Evolutionary conservation across 495 filamentous ascomycete genomes (phyloP).

Genomic region (Neurospora discreta): DNA sequence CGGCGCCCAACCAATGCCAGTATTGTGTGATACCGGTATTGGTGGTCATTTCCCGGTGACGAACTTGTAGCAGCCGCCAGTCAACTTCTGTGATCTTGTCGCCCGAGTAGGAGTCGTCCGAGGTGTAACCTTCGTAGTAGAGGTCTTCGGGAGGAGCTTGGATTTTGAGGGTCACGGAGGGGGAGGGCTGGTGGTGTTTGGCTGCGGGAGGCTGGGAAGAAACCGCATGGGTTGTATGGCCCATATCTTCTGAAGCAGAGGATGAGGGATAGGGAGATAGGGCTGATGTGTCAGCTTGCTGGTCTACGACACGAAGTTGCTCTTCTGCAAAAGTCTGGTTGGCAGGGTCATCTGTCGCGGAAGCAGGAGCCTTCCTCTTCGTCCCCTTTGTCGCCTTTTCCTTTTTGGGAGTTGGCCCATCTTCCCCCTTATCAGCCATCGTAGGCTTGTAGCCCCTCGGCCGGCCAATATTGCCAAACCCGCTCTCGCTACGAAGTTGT

Average conservation of each 20-base stretch:
- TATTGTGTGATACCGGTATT: conserved; percentile 36
- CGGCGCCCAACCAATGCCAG: conserved; percentile 31
- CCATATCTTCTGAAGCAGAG: neutral
- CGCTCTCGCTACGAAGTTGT: conserved; percentile 28
- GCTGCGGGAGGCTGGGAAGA: neutral
- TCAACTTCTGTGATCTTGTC: conserved; percentile 29
- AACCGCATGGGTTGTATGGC: neutral
- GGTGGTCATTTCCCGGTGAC: conserved; percentile 26
- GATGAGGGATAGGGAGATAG: neutral
- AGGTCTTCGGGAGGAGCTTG: conserved; percentile 15
- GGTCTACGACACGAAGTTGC: neutral
- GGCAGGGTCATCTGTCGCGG: neutral
- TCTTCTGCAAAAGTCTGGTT: neutral
- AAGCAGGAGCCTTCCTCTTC: conserved; percentile 1
- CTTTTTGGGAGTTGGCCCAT: neutral
- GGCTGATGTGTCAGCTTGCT: neutral
- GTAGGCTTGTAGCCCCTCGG: conserved; percentile 27
- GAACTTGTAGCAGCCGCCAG: conserved; percentile 38
- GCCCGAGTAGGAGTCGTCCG: conserved; percentile 28
- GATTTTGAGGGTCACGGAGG: neutral
- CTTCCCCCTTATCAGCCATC: conserved; percentile 1
- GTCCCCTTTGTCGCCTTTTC: conserved; percentile 1
- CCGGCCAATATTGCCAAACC: conserved; percentile 36
- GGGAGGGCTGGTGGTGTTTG: neutral
- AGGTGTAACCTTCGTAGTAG: conserved; percentile 32